Conservation (phyloP, 495 filamentous ascomycete genomes). For the Penicillium lagena region DNA sequence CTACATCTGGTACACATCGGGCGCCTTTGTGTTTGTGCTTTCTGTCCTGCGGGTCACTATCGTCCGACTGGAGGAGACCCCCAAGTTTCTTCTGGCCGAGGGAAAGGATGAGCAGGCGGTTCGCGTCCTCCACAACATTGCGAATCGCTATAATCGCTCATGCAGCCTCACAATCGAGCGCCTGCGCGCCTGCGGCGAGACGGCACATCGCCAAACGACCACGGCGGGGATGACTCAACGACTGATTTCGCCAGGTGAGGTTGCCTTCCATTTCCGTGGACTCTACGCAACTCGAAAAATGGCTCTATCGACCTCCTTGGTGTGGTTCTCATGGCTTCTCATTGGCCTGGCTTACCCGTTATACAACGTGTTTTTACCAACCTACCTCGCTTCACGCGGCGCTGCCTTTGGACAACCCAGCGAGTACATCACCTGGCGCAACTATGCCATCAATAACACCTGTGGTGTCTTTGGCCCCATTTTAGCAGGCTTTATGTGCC, state of each 20-base stretch:
- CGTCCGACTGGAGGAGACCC: conserved; percentile 62
- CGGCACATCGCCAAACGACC: conserved; percentile 16
- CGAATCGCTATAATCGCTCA: conserved; percentile 53
- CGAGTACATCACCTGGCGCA: conserved; percentile 58
- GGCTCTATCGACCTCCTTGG: conserved; percentile 52
- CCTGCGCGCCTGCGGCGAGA: conserved; percentile 27
- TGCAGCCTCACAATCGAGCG: conserved; percentile 58
- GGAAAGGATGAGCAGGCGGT: conserved; percentile 59
- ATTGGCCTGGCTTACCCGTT: conserved; percentile 65
- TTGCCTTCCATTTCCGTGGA: conserved; percentile 51
- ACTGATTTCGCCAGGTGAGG: conserved; percentile 42
- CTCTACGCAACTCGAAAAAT: conserved; percentile 58
- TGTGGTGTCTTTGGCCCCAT: conserved; percentile 60
- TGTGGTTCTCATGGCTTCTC: conserved; percentile 66
- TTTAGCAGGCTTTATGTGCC: conserved; percentile 58
- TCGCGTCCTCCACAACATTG: conserved; percentile 52
- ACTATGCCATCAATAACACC: conserved; percentile 63
- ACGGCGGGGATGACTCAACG: conserved; percentile 24
- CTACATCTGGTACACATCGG: conserved; percentile 51
- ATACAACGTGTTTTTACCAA: conserved; percentile 61
- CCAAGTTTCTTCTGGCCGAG: conserved; percentile 62
- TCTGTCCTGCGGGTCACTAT: conserved; percentile 60
- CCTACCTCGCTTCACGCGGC: conserved; percentile 41
- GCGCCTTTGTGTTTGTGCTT: conserved; percentile 61
- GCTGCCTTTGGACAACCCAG: conserved; percentile 36